Conservation (phyloP, 148 eudicot genomes). For the Amaranthus hypochondriacus region DNA sequence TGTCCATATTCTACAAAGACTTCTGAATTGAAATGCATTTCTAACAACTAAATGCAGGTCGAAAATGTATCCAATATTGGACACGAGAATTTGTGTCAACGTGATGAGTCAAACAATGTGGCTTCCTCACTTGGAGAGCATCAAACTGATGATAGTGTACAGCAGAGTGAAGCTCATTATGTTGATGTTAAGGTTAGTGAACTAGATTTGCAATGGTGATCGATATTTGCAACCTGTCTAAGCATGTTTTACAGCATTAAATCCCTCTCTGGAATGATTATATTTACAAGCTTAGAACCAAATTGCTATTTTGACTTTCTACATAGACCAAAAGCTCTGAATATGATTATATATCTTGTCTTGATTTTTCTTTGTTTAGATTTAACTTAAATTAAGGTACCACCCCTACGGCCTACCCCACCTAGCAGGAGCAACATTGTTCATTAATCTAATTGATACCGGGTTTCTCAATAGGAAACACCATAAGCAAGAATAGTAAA, state of each 20-base stretch:
- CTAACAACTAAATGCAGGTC: slow-evolving; percentile 43
- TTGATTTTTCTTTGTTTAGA: neutral
- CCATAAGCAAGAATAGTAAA: too few species aligned
- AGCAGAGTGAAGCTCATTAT: slow-evolving; percentile 26
- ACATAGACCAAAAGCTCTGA: neutral
- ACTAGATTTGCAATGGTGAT: neutral
- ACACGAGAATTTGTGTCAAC: slow-evolving; percentile 13
- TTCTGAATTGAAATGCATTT: slow-evolving; percentile 8
- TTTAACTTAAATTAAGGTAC: too few species aligned
- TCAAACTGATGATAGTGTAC: slow-evolving; percentile 25
- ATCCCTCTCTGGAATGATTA: too few species aligned
- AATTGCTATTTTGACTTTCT: neutral
- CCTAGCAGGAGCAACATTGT: too few species aligned
- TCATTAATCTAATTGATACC: too few species aligned
- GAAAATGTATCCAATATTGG: slow-evolving; percentile 48
- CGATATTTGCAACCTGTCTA: neutral
- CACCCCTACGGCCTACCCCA: too few species aligned
- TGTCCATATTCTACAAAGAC: neutral
- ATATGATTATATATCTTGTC: neutral
- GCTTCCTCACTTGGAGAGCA: slow-evolving; percentile 24
- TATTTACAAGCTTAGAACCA: neutral
- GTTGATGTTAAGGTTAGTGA: slow-evolving; percentile 29
- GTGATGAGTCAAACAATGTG: slow-evolving; percentile 19
- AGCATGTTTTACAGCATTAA: neutral
- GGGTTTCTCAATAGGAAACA: too few species aligned